Base-by-base conservation (phyloP, 2,329 filamentous ascomycete species). In the Thielaviopsis ethacetica region DNA sequence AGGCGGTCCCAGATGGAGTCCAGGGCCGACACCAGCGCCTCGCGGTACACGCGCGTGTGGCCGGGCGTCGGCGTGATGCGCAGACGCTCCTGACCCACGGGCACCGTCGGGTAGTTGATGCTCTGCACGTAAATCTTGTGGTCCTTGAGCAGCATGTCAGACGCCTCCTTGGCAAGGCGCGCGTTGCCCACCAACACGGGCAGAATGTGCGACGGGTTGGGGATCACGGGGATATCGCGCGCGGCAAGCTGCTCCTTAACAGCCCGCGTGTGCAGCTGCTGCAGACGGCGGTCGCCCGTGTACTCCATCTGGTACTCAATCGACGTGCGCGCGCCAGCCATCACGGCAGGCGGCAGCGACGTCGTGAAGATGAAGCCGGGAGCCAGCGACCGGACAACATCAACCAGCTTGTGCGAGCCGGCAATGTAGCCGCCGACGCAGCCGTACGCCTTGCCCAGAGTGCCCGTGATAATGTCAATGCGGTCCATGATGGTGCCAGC, bases 281-380 rank as follows among this genome's bases (percentile, higher is more conserved):
- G 93, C 54, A 97, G 83, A 59, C 86, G 81, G 57, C 93, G 85
- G 71, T 98, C 93, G 59, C 88, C 88, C 65, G 85, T 81, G 70
- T 95, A 85, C 56, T 77, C 76, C 75, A 88, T 85, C 71, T 97
- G 93, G 70, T 97, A 96, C 68, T 96, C 88, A 66, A 98, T 97
- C 41, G 93, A 90, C 0, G 88, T 78, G 69, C 84, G 82, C 22
- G 93, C 93, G 58, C 93, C 93, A 21, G 93, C 91, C 93, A 98
- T 98, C 63, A 90, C 94, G 15, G 93, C 90, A 0, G 93, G 93
- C 3, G 93, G 93, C 13, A 98, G 82, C 10, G 91, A 95, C 5
- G 93, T 98, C 53, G 93, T 98, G 76, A 98, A 98, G 71, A 98
- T 98, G 75, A 98, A 98, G 27, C 93, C 93, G 3, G 93, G 91